Percentiles rank a stretch among this genome's conserved stretches.
These are phyloP conservation scores for Morella rubra DNA, from an alignment of 306 rosid species.

Conservation along the genomic window DNA sequence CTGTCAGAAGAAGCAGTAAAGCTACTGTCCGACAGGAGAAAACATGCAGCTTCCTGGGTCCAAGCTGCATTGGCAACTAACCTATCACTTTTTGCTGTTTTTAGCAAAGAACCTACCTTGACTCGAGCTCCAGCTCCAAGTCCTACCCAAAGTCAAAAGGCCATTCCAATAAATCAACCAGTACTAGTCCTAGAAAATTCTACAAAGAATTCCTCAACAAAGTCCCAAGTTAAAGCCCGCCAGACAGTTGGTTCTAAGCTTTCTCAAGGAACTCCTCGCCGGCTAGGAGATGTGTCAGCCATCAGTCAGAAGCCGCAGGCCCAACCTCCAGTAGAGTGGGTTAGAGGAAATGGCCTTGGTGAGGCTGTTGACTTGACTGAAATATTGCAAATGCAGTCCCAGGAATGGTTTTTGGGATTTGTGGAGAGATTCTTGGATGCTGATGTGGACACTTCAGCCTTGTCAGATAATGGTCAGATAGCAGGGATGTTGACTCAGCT, in stretches of 20 bases:
- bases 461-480: constrained; percentile 88
- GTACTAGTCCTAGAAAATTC: constrained; percentile 68
- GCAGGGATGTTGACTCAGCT: constrained; percentile 91
- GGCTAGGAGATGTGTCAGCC: constrained; percentile 42
- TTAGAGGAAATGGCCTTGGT: constrained; percentile 60
- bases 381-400: constrained; percentile 61
- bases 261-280: constrained; percentile 53
- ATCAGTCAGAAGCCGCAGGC: constrained; percentile 54
- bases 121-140: constrained; percentile 40
- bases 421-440: constrained; percentile 87
- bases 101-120: constrained; percentile 46
- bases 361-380: constrained; percentile 71
- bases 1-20: constrained; percentile 61
- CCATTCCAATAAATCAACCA: constrained; percentile 48
- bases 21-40: constrained; percentile 56
- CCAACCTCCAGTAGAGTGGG: constrained; percentile 67
- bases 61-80: constrained; percentile 83
- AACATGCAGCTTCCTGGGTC: constrained; percentile 77
- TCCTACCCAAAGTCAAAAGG: constrained; percentile 60
- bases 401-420: constrained; percentile 78
- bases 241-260: constrained; percentile 43
- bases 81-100: constrained; percentile 71
- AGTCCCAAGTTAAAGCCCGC: constrained; percentile 54
- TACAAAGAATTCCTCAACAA: constrained; percentile 48
- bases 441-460: constrained; percentile 52